These are phyloP conservation scores for Termitomyces sp. DNA, from an alignment of 768 basidiomycete species.

Conservation along the genomic window DNA sequence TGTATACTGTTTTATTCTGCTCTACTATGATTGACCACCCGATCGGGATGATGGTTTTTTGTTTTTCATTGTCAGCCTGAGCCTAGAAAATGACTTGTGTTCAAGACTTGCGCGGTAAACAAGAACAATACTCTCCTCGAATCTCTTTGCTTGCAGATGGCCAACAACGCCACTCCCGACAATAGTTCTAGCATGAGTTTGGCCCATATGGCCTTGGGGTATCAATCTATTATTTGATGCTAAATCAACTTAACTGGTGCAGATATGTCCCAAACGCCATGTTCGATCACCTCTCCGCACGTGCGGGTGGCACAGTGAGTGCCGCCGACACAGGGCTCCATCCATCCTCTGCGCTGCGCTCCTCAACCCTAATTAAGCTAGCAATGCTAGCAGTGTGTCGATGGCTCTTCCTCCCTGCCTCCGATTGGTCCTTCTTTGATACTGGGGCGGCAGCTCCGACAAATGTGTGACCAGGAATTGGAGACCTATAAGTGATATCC, in stretches of 20 bases:
- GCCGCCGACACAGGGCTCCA: slow-evolving; percentile 67
- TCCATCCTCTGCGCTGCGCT: slow-evolving; percentile 71
- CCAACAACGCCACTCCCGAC: not conserved
- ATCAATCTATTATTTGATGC: slow-evolving; percentile 3
- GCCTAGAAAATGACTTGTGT: not conserved
- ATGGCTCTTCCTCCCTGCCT: slow-evolving; percentile 42
- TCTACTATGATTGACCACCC: not conserved
- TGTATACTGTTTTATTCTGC: not conserved
- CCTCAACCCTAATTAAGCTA: slow-evolving; percentile 74
- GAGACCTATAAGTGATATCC: slow-evolving; percentile 70
- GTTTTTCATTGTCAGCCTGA: not conserved
- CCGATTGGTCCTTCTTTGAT: slow-evolving; percentile 16
- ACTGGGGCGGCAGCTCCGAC: slow-evolving; percentile 26
- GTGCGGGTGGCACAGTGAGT: slow-evolving; percentile 9
- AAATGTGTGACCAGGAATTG: slow-evolving; percentile 38
- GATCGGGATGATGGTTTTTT: not conserved
- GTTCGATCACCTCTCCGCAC: not conserved
- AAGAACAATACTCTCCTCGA: not conserved
- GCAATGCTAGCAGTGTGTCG: slow-evolving; percentile 83
- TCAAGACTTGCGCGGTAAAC: not conserved
- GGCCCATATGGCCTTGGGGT: not conserved
- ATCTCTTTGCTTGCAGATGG: not conserved
- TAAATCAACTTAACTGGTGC: not conserved
- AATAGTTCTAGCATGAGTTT: not conserved
- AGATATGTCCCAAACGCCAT: not conserved